Evolutionary conservation across 352 stramenopile genomes (phyloP).

Genomic region (Peronospora farinosa): DNA sequence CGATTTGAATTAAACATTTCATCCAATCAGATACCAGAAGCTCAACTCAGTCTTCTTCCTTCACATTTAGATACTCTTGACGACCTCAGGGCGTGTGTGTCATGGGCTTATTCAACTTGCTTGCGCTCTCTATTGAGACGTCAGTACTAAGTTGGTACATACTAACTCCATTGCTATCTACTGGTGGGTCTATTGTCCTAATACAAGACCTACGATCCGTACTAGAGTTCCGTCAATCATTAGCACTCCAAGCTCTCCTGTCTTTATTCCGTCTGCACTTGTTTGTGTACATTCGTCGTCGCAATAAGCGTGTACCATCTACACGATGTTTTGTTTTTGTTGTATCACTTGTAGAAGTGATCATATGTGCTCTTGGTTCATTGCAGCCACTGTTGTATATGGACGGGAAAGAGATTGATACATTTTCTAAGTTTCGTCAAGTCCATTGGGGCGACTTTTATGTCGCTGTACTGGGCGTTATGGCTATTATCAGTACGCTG

Average conservation of each 20-base stretch:
- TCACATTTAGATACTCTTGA: slow-evolving; percentile 9
- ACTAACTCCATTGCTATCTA: slow-evolving; percentile 30
- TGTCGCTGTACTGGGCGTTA: slow-evolving; percentile 41
- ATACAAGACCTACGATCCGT: slow-evolving; percentile 28
- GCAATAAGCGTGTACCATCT: slow-evolving; percentile 64
- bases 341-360: slow-evolving; percentile 53
- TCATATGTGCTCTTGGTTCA: slow-evolving; percentile 38
- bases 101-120: slow-evolving; percentile 68
- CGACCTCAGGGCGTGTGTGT: neutral
- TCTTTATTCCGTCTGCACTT: slow-evolving; percentile 45
- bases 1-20: too few species aligned
- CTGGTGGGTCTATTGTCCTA: slow-evolving; percentile 30
- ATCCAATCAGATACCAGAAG: slow-evolving; percentile 12
- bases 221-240: slow-evolving; percentile 62
- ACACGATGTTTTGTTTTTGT: slow-evolving; percentile 78
- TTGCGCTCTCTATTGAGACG: slow-evolving; percentile 49
- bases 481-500: slow-evolving; percentile 45
- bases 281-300: slow-evolving; percentile 62
- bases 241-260: slow-evolving; percentile 47
- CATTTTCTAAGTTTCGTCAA: slow-evolving; percentile 41
- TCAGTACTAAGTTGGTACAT: slow-evolving; percentile 58
- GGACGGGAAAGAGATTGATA: slow-evolving; percentile 33
- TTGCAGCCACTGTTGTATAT: slow-evolving; percentile 64
- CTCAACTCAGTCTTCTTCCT: slow-evolving; percentile 20
- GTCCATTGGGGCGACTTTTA: slow-evolving; percentile 49